These are phyloP conservation scores for Russula ochroleuca DNA, from an alignment of 768 basidiomycete genomes.

Conservation along the genomic window DNA sequence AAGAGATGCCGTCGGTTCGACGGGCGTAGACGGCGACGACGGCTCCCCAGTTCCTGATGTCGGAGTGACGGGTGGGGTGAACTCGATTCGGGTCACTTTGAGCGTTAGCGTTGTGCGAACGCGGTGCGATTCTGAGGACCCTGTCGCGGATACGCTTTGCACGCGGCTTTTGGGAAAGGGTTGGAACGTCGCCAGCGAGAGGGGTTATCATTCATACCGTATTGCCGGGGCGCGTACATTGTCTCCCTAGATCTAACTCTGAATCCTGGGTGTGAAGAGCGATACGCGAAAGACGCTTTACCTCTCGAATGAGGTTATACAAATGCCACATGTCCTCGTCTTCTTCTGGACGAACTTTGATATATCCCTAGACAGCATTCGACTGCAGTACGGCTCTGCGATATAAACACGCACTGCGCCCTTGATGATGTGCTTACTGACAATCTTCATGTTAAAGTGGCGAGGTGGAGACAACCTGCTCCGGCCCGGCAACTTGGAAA, in stretches of 20 bases:
- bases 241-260: conserved; percentile 51
- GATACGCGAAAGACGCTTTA: conserved; percentile 31
- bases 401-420: conserved; percentile 52
- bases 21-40: conserved; percentile 26
- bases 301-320: conserved; percentile 90
- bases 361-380: conserved; percentile 65
- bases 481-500: neutral
- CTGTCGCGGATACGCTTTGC: conserved; percentile 85
- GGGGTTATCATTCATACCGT: conserved; percentile 44
- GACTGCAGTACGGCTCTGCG: conserved; percentile 26
- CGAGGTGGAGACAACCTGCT: neutral
- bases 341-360: conserved; percentile 92
- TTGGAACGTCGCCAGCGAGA: conserved; percentile 1
- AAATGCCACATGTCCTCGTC: conserved; percentile 99
- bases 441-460: conserved; percentile 66
- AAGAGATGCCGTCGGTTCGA: conserved; percentile 51
- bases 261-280: conserved; percentile 15
- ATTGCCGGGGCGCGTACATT: conserved; percentile 81
- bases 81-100: conserved; percentile 71
- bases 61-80: conserved; percentile 62
- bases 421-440: conserved; percentile 81
- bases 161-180: conserved; percentile 54
- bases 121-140: conserved; percentile 89
- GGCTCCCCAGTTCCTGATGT: conserved; percentile 41
- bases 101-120: conserved; percentile 83